Evolutionary conservation across 352 stramenopile genomes (phyloP), one percentile per base, ranked within the genome.

Genomic region (Pythium chondricola): DNA sequence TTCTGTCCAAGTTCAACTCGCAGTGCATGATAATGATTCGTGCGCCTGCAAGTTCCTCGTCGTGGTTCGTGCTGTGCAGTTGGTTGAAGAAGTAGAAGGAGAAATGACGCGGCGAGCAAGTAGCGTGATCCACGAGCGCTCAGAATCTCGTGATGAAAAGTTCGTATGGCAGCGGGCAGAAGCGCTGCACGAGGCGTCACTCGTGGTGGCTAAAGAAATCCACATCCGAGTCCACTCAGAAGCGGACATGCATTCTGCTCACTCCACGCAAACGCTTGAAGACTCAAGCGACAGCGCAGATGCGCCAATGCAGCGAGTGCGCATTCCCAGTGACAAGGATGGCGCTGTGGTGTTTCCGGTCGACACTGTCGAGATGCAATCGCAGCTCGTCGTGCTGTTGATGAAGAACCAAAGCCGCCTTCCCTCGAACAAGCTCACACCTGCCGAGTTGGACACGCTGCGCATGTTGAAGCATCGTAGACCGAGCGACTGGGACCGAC

Each of bases 361-460:
- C 16, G 50, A 29, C 41, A 45, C 68, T 5, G 10, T 67, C 18
- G 59, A 63, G 9, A 45, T 62, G 2, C 33, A 29, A 7, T 43
- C 56, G 24, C 21, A 48, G 6, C 20, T 75, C 21, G 60, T 77
- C 39, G 30, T 64, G 39, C 47, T 83, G 50, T 18, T 83, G 20
- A 67, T 79, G 63, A 77, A 71, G 48, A 73, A 61, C 47, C 60
- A 72, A 39, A 83, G 71, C 38, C 22, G 43, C 0, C 40, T 31
- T 10, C 25, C 48, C 5, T 40, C 43, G 31, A 76, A 83, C 29
- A 25, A 45, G 1, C 43, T 83, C 17, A 61, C 40, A 2, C 14
- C 2, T 0, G 20, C 39, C 2, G 60, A 83, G 25, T 43, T 43
- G 13, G 33, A 54, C 3, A 22, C 21, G 46, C 37, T 79, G 16